Evolutionary conservation across 2,329 filamentous ascomycete species (phyloP).

Genomic region (Paraphaeosphaeria minitans): DNA sequence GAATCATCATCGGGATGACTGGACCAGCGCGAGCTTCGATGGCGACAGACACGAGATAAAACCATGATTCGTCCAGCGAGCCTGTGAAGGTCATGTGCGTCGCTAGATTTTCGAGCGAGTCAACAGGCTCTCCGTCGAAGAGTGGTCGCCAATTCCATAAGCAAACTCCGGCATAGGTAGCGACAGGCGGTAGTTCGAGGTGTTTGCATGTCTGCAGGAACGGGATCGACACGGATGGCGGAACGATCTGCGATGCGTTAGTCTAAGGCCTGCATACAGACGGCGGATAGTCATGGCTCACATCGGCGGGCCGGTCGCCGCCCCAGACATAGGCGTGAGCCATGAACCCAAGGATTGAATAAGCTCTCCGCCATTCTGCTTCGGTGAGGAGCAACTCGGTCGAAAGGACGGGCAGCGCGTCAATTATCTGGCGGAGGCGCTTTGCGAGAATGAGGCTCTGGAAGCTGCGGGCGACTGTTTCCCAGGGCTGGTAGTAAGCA

Average conservation of each 20-base stretch:
- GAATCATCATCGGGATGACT: slow-evolving; percentile 85
- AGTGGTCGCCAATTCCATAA: slow-evolving; percentile 98
- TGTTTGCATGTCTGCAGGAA: slow-evolving; percentile 76
- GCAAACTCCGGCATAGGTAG: slow-evolving; percentile 88
- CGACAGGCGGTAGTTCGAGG: slow-evolving; percentile 87
- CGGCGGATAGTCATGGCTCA: slow-evolving; percentile 43
- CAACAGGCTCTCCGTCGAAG: slow-evolving; percentile 80
- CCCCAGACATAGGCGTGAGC: slow-evolving; percentile 92
- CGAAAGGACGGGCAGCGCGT: slow-evolving; percentile 81
- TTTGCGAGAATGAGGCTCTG: slow-evolving; percentile 86
- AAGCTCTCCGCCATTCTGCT: slow-evolving; percentile 89
- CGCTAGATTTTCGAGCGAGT: slow-evolving; percentile 84
- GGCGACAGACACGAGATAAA: slow-evolving; percentile 92
- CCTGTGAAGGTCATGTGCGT: slow-evolving; percentile 92
- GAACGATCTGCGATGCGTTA: slow-evolving; percentile 62
- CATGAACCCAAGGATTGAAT: slow-evolving; percentile 77
- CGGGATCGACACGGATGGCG: slow-evolving; percentile 81
- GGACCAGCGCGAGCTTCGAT: slow-evolving; percentile 92
- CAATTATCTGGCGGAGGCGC: slow-evolving; percentile 78
- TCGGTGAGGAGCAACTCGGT: slow-evolving; percentile 81
- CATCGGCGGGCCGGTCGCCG: slow-evolving; percentile 73
- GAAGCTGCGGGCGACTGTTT: slow-evolving; percentile 81
- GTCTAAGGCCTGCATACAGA: slow-evolving; percentile 14
- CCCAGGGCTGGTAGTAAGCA: slow-evolving; percentile 94
- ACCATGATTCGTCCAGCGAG: slow-evolving; percentile 96